Percentiles rank a stretch among this genome's conserved stretches.
phyloP scores from a whole-genome alignment of 2,329 filamentous ascomycete genomes.

The Aspergillus uvarum region DNA sequence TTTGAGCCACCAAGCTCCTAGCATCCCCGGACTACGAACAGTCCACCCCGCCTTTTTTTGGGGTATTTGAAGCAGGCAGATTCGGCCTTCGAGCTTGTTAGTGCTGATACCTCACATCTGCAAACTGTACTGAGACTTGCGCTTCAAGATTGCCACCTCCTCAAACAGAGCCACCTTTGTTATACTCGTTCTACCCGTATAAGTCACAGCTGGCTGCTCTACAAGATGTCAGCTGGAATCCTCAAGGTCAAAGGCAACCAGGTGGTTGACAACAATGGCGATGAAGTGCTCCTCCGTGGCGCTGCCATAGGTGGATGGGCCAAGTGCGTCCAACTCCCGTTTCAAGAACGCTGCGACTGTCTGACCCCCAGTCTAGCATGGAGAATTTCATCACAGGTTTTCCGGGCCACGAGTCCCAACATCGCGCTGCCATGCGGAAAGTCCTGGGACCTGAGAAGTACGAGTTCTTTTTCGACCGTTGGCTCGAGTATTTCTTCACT shows the following conservation, averaged over 20 bases:
- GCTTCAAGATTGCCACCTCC: not conserved
- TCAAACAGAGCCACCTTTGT: not conserved
- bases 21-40: not conserved
- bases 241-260: constrained; percentile 44
- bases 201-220: not conserved
- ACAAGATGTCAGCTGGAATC: constrained; percentile 36
- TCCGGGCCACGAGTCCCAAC: constrained; percentile 58
- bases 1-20: not conserved
- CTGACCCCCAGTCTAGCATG: constrained; percentile 39
- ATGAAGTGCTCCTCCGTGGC: constrained; percentile 50
- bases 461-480: constrained; percentile 61
- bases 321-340: constrained; percentile 31
- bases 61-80: not conserved
- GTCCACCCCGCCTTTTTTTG: not conserved
- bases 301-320: constrained; percentile 49
- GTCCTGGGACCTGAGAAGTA: constrained; percentile 58
- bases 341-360: no score
- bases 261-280: constrained; percentile 49
- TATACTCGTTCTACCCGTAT: not conserved
- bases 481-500: constrained; percentile 60
- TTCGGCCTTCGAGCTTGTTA: not conserved
- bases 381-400: constrained; percentile 67
- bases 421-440: constrained; percentile 54
- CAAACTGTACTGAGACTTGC: not conserved
- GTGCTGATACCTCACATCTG: not conserved